Percentiles rank a stretch among this genome's conserved stretches.
Evolutionary conservation across 2,329 filamentous ascomycete genomes (phyloP).

Genomic region (Coleophoma crateriformis): DNA sequence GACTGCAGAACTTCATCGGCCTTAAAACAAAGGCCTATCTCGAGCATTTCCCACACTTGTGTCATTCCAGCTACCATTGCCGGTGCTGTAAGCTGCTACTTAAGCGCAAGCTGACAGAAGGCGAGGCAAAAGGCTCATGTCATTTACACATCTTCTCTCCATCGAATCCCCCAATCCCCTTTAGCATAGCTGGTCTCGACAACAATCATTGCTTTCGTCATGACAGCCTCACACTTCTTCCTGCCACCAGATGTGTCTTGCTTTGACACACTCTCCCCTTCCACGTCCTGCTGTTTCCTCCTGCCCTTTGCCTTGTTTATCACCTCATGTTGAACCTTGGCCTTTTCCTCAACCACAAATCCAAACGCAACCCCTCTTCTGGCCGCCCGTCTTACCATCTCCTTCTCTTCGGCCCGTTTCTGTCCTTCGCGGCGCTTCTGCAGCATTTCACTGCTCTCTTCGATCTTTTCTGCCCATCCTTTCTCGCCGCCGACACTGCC

Average conservation of each 20-base stretch:
- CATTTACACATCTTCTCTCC: slow-evolving; percentile 36
- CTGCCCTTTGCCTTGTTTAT: background rate
- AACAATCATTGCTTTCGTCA: slow-evolving; percentile 42
- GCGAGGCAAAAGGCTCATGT: too few species aligned
- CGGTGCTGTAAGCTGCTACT: too few species aligned
- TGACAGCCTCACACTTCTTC: slow-evolving; percentile 52
- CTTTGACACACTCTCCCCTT: background rate
- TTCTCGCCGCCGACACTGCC: background rate
- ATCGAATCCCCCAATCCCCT: slow-evolving; percentile 52
- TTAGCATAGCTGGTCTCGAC: slow-evolving; percentile 57
- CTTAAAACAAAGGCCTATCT: too few species aligned
- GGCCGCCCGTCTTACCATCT: background rate
- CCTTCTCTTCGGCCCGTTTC: background rate
- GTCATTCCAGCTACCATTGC: too few species aligned
- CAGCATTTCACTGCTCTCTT: background rate
- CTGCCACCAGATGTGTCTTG: background rate
- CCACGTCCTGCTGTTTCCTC: background rate
- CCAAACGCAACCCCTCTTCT: slow-evolving; percentile 1
- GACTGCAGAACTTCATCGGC: too few species aligned
- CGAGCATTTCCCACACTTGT: too few species aligned
- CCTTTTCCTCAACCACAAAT: background rate
- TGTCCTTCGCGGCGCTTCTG: background rate
- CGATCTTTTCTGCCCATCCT: background rate
- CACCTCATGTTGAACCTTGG: background rate
- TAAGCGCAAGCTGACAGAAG: too few species aligned